Conservation (phyloP, 306 rosid genomes). For the Phaseolus lunatus region DNA sequence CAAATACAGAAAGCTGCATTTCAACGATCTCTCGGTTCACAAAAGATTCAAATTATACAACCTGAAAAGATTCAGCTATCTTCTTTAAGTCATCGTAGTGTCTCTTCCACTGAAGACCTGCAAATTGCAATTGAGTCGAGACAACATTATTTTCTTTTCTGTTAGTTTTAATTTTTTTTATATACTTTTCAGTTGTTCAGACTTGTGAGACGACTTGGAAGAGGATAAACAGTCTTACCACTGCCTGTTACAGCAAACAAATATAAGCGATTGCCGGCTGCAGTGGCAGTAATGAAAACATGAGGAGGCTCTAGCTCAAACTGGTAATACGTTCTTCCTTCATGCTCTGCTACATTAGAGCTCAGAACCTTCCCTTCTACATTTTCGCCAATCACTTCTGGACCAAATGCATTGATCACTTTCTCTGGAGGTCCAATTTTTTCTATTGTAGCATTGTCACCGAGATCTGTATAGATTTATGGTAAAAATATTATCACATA, state of each 20-base stretch:
- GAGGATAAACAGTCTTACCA: constrained; percentile 57
- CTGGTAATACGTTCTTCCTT: constrained; percentile 91
- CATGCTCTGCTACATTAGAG: constrained; percentile 64
- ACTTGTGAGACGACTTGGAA: constrained; percentile 26
- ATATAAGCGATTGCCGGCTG: constrained; percentile 96
- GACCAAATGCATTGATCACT: constrained; percentile 92
- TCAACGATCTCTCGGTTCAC: constrained; percentile 29
- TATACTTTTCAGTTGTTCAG: constrained; percentile 25
- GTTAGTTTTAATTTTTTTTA: not conserved
- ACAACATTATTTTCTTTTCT: constrained; percentile 18
- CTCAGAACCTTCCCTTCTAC: constrained; percentile 92
- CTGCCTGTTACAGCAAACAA: constrained; percentile 81
- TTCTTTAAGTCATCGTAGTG: constrained; percentile 79
- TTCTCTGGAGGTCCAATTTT: constrained; percentile 86
- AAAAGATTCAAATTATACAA: constrained; percentile 57
- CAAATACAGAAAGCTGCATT: constrained; percentile 32
- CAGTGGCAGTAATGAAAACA: constrained; percentile 85
- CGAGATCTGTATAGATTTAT: constrained; percentile 65
- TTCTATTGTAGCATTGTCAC: constrained; percentile 86
- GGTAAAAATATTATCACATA: constrained; percentile 36
- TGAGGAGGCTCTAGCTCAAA: constrained; percentile 98
- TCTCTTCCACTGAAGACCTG: constrained; percentile 99
- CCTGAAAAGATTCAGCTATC: constrained; percentile 77
- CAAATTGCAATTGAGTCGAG: constrained; percentile 55
- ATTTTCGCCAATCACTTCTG: constrained; percentile 92